Conservation (phyloP, 768 basidiomycete species). For the Phlebiopsis flavidoalba region DNA sequence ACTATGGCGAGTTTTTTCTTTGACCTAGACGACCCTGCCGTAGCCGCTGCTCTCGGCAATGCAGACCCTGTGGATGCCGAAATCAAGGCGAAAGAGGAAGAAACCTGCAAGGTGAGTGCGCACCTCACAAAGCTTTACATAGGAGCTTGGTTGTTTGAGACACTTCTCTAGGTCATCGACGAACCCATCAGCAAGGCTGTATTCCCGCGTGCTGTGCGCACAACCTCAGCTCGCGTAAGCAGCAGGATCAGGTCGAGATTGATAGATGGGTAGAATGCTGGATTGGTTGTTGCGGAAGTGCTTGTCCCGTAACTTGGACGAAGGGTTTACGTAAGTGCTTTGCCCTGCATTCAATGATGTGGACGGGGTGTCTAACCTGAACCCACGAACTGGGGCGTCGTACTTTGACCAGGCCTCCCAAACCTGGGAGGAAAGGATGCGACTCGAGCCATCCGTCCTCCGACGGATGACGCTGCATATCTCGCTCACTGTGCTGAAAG, state of each 20-base stretch:
- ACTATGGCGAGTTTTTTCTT: slow-evolving; percentile 73
- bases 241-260: slow-evolving; percentile 11
- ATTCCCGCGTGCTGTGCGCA: slow-evolving; percentile 48
- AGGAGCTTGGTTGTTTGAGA: not conserved
- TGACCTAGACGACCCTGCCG: slow-evolving; percentile 49
- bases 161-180: slow-evolving; percentile 40
- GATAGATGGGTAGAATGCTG: slow-evolving; percentile 58
- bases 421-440: slow-evolving; percentile 46
- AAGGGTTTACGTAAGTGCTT: slow-evolving; percentile 35
- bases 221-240: slow-evolving; percentile 29
- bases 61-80: slow-evolving; percentile 21
- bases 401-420: slow-evolving; percentile 49
- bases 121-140: not conserved
- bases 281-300: slow-evolving; percentile 64
- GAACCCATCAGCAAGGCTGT: slow-evolving; percentile 46
- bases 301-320: slow-evolving; percentile 47
- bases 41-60: slow-evolving; percentile 49
- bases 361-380: not conserved
- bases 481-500: slow-evolving; percentile 47
- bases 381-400: slow-evolving; percentile 55
- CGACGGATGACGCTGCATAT: slow-evolving; percentile 61
- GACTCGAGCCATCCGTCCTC: slow-evolving; percentile 42
- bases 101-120: slow-evolving; percentile 43
- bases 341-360: not conserved
- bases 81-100: slow-evolving; percentile 39